Conservation (phyloP, 108 stramenopile species). For the Conticribra weissflogii region DNA sequence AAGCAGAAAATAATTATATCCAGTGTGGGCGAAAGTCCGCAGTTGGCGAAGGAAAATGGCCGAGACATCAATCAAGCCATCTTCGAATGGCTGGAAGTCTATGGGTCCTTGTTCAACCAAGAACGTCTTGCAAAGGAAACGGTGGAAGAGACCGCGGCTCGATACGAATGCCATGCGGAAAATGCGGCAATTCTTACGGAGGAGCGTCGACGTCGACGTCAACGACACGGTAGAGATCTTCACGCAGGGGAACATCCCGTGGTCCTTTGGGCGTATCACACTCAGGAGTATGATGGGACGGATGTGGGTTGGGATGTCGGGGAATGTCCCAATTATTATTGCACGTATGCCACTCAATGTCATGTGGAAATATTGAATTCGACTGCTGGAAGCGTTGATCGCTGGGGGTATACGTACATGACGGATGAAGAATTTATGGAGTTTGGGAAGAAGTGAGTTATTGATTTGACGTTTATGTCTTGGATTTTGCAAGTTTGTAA, state of each 20-base stretch:
- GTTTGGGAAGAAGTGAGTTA: conserved; percentile 19
- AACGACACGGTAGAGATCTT: not conserved
- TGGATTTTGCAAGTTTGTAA: not conserved
- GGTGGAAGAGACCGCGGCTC: conserved; percentile 25
- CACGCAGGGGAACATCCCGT: not conserved
- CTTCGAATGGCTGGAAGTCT: conserved; percentile 67
- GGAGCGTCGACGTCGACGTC: not conserved
- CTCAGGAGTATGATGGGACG: conserved; percentile 11
- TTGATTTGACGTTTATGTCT: not conserved
- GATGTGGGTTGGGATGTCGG: conserved; percentile 26
- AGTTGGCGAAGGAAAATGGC: not conserved
- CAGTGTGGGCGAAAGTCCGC: conserved; percentile 22
- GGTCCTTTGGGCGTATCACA: conserved; percentile 27
- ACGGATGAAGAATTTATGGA: conserved; percentile 33
- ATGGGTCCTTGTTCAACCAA: conserved; percentile 57
- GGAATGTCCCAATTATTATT: conserved; percentile 27
- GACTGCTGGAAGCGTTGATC: conserved; percentile 5
- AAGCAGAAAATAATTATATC: conserved; percentile 19
- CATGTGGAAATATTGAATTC: conserved; percentile 14
- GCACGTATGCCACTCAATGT: conserved; percentile 29
- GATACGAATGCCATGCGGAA: conserved; percentile 52
- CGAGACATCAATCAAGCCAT: conserved; percentile 49
- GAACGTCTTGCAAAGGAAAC: conserved; percentile 49
- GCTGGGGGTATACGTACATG: conserved; percentile 4
- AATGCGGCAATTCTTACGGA: conserved; percentile 38